Evolutionary conservation across 441 rosid genomes (phyloP).

Genomic region (Gossypium trilobum): DNA sequence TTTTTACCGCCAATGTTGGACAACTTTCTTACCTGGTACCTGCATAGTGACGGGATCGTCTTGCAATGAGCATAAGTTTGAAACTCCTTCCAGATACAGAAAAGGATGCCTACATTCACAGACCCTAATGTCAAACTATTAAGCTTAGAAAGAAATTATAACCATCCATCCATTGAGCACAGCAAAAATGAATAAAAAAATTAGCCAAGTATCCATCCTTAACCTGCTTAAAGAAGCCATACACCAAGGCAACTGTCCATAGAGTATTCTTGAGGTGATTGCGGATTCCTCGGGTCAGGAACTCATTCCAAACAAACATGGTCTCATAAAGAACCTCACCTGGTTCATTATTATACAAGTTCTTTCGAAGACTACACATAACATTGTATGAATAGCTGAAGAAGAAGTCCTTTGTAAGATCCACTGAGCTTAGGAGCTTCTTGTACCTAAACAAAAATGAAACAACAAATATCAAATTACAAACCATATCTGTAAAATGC

Average conservation of each 20-base stretch:
- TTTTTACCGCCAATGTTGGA: background rate
- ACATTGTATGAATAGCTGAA: too few relatives aligned
- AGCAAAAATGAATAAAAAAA: background rate
- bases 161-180: background rate
- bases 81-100: slow-evolving; percentile 64
- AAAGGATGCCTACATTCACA: slow-evolving; percentile 48
- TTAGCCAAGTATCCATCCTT: slow-evolving; percentile 15
- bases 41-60: slow-evolving; percentile 97
- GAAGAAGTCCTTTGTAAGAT: too few relatives aligned
- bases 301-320: slow-evolving; percentile 30
- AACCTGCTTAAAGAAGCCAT: slow-evolving; percentile 97
- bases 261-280: slow-evolving; percentile 69
- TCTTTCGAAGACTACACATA: too few relatives aligned
- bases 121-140: slow-evolving; percentile 18
- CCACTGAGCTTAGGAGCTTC: too few relatives aligned
- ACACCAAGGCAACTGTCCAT: slow-evolving; percentile 95
- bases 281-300: slow-evolving; percentile 81
- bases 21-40: slow-evolving; percentile 67
- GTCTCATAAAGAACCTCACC: too few relatives aligned
- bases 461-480: too few relatives aligned
- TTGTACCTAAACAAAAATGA: too few relatives aligned
- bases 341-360: too few relatives aligned
- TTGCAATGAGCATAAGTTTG: slow-evolving; percentile 79
- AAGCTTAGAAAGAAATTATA: background rate
- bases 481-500: too few relatives aligned